Evolutionary conservation across 306 rosid species (phyloP).

Genomic region (Rosa chinensis): DNA sequence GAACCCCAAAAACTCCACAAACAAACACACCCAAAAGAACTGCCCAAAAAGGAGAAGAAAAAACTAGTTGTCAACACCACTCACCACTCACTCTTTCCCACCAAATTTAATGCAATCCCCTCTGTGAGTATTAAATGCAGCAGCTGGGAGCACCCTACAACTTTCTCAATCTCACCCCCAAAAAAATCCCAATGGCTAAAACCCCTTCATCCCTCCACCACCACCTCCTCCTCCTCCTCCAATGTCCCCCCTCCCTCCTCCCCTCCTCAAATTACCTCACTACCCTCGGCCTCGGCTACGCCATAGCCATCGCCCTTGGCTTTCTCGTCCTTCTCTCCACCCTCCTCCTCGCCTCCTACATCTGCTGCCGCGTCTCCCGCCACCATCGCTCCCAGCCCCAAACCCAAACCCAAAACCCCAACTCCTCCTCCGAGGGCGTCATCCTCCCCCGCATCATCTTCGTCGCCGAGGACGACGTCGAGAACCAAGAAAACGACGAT

Average conservation of each 20-base stretch:
- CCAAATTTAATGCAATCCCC: conserved; percentile 34
- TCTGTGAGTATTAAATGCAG: conserved; percentile 70
- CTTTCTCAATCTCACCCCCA: conserved; percentile 27
- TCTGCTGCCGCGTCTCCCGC: conserved; percentile 48
- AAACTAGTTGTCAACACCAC: neutral
- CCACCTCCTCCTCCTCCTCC: conserved; percentile 14
- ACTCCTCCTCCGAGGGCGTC: conserved; percentile 32
- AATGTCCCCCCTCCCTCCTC: conserved; percentile 42
- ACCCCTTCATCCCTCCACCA: conserved; percentile 12
- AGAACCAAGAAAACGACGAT: conserved; percentile 23
- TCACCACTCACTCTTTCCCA: conserved; percentile 16
- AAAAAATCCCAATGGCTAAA: conserved; percentile 65
- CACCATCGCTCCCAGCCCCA: conserved; percentile 12
- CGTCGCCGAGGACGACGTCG: conserved; percentile 68
- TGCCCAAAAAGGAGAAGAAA: neutral
- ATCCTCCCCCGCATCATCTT: conserved; percentile 74
- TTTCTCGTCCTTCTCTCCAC: conserved; percentile 54
- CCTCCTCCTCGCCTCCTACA: conserved; percentile 57
- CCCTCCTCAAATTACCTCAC: conserved; percentile 44
- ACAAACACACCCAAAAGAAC: neutral
- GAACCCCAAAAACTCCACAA: neutral
- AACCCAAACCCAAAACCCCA: conserved; percentile 9
- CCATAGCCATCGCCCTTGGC: conserved; percentile 84
- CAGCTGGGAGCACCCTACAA: conserved; percentile 63
- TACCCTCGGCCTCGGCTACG: conserved; percentile 55